Percentiles rank a stretch among this genome's conserved stretches.
Conservation (phyloP, 2,329 filamentous ascomycete genomes). For the Clonostachys rosea region DNA sequence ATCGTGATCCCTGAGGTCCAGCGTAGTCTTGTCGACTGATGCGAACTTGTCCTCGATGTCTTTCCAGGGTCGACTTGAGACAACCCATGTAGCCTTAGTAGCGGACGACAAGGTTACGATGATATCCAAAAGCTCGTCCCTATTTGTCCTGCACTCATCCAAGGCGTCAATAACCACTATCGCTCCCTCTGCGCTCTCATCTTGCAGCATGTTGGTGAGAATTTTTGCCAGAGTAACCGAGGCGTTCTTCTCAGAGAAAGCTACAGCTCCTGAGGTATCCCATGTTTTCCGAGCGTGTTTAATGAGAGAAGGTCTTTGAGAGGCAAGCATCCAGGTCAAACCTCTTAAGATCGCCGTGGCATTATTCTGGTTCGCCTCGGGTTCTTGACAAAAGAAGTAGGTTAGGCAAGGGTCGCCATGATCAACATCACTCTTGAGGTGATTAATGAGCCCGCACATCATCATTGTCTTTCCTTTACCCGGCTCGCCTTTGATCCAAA, state of each 20-base stretch:
- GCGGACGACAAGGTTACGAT: constrained; percentile 17
- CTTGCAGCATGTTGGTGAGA: constrained; percentile 30
- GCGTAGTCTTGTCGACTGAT: constrained; percentile 9
- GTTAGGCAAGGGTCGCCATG: background rate
- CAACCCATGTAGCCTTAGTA: constrained; percentile 29
- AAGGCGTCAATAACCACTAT: constrained; percentile 5
- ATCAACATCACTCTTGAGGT: constrained; percentile 9
- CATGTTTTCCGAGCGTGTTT: constrained; percentile 25
- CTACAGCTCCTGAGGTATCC: constrained; percentile 16
- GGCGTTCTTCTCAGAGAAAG: constrained; percentile 33
- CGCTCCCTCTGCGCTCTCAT: constrained; percentile 14
- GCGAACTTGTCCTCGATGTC: constrained; percentile 19
- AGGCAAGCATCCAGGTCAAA: constrained; percentile 30
- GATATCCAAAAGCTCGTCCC: constrained; percentile 24
- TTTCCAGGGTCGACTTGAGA: constrained; percentile 35
- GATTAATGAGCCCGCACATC: constrained; percentile 23
- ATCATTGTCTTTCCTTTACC: constrained; percentile 36
- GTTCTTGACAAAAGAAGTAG: constrained; percentile 36
- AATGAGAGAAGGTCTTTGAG: constrained; percentile 23
- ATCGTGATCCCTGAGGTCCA: constrained; percentile 29
- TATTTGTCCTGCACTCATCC: constrained; percentile 5
- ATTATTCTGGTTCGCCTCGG: constrained; percentile 26
- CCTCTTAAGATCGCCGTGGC: constrained; percentile 32
- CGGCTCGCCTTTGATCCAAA: constrained; percentile 26
- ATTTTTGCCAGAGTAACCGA: constrained; percentile 28